These are phyloP conservation scores for Mucor circinelloides DNA, from an alignment of 371 early-diverging fungal genomes.

Conservation along the genomic window DNA sequence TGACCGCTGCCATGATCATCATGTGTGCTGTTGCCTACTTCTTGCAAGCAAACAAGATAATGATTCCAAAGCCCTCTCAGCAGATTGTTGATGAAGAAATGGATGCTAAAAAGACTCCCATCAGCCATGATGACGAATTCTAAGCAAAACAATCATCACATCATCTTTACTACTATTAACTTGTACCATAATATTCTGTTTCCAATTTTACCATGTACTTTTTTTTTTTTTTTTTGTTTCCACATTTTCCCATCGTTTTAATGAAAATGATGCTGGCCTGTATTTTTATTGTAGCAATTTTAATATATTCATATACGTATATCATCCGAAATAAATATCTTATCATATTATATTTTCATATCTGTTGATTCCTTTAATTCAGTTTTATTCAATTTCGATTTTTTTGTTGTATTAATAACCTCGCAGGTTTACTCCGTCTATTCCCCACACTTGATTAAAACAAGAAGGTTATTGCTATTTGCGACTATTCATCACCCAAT, in stretches of 20 bases:
- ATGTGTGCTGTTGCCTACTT: constrained; percentile 21
- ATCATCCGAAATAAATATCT: background rate
- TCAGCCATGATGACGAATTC: constrained; percentile 19
- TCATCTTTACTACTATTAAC: background rate
- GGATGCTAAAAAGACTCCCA: constrained; percentile 14
- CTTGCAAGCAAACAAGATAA: constrained; percentile 27
- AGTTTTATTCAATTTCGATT: background rate
- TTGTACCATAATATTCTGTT: background rate
- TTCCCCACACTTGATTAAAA: background rate
- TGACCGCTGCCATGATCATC: constrained; percentile 34
- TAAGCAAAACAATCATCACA: background rate
- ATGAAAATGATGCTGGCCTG: constrained; percentile 1
- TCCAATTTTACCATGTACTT: background rate
- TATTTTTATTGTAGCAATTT: background rate
- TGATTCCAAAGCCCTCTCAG: constrained; percentile 37
- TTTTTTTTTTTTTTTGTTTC: background rate
- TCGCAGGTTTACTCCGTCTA: background rate
- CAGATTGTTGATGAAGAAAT: constrained; percentile 34
- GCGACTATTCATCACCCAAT: too few species aligned
- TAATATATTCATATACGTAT: background rate
- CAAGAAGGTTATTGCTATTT: too few species aligned
- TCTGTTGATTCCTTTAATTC: background rate
- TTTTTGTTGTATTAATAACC: background rate
- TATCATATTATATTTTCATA: background rate
- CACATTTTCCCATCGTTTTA: background rate